A percentile compares a stretch with the other conserved stretches of the same genome.
Evolutionary conservation across 2,329 filamentous ascomycete species (phyloP).

Genomic region (Ophiostoma sp.): DNA sequence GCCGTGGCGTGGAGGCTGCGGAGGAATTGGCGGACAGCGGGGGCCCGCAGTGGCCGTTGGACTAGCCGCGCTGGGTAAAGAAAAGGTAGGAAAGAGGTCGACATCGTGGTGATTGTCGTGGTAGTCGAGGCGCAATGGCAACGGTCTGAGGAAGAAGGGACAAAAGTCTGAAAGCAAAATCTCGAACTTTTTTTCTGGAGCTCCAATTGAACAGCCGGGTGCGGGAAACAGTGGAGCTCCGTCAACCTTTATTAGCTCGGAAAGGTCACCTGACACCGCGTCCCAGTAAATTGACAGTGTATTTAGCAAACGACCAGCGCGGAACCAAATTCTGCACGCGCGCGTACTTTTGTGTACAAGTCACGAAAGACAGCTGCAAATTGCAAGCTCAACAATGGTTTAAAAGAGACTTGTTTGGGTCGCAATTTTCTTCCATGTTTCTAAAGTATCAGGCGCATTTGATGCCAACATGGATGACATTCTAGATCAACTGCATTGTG

Average conservation of each 20-base stretch:
- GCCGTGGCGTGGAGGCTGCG: conserved; percentile 34
- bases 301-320: neutral
- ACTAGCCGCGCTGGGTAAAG: conserved; percentile 72
- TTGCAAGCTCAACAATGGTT: too few species aligned
- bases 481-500: neutral
- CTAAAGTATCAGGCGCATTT: too few species aligned
- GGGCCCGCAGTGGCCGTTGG: conserved; percentile 39
- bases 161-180: neutral
- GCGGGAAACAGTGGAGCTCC: conserved; percentile 9
- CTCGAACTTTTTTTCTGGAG: neutral
- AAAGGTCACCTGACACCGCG: conserved; percentile 11
- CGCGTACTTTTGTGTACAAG: neutral
- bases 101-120: conserved; percentile 39
- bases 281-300: neutral
- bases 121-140: neutral
- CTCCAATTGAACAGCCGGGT: neutral
- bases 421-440: too few species aligned
- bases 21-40: conserved; percentile 33
- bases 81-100: conserved; percentile 61
- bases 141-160: neutral
- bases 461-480: neutral
- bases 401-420: too few species aligned
- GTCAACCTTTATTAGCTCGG: neutral
- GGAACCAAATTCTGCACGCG: neutral
- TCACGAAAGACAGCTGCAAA: neutral